Base-by-base conservation (phyloP, 2,329 filamentous ascomycete genomes). In the Colletotrichum chrysophilum region DNA sequence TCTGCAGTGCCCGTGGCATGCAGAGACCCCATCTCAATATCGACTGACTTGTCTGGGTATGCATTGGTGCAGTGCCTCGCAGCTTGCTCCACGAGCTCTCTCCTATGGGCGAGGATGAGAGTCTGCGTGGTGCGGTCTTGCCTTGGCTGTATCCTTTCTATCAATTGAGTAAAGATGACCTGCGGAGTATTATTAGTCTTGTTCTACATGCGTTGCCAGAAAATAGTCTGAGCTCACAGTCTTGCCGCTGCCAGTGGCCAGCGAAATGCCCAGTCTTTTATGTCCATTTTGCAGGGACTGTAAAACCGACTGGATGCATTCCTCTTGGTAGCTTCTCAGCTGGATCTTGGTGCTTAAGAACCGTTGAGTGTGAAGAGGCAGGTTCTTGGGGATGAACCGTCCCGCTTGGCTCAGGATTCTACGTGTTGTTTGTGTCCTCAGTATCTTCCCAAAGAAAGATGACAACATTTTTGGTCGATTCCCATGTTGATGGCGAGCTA, bases 131-230 rank as follows among this genome's bases (percentile, higher is more conserved):
- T 93, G 76, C 86, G 82, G 34, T 89, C 83, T 67, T 88, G 86
- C 13, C 87, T 88, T 7, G 93, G 85, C 68, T 87, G 84, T 66
- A 98, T 88, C 74, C 94, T 93, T 80, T 95, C 92, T 77, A 99
- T 98, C 61, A 99, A 90, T 82, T 98, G 96, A 14, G 96, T 98
- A 86, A 99, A 99, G 80, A 99, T 96, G 82, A 99, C 93, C 94
- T 95, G 78, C 9, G 28, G 26, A 30, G 9, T 56, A 18, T 68
- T 56, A 18, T 68, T 34, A 66, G 32, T n/a, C 36, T 21, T n/a
- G 64, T 65, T 24, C 21, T 60, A 43, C 60, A 21, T 28, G 43
- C n/a, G 43, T 52, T 52, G 43, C 14, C 76, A 26, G 81, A 76
- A 77, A 72, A 13, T 12, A 21, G 13, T 12, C 32, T 16, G 5